Conservation (phyloP, 345 rosid genomes). For the Viola odorata region DNA sequence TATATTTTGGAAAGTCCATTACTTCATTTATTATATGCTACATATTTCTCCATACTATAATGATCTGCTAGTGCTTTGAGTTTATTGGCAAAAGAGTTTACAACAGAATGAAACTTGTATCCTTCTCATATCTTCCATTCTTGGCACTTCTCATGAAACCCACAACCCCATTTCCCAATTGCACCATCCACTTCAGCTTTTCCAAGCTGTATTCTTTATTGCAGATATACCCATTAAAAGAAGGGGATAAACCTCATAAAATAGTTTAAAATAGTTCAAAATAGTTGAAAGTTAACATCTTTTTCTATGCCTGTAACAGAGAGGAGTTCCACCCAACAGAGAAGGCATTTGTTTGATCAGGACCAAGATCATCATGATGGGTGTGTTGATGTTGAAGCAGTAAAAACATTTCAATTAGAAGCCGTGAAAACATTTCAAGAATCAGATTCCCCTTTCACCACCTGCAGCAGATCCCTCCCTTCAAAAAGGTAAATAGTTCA, state of each 20-base stretch:
- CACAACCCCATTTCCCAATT: neutral
- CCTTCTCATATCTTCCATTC: conserved; percentile 27
- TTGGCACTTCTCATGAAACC: conserved; percentile 32
- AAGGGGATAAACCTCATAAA: too few species aligned
- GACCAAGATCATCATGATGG: conserved; percentile 19
- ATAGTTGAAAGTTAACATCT: too few species aligned
- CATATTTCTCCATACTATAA: neutral
- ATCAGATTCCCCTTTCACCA: conserved; percentile 35
- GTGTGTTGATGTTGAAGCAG: conserved; percentile 32
- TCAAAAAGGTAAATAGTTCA: conserved; percentile 36
- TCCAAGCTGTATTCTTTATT: too few species aligned
- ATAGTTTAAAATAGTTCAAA: too few species aligned
- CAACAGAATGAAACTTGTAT: conserved; percentile 12
- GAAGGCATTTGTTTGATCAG: conserved; percentile 32
- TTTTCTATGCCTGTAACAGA: conserved; percentile 18
- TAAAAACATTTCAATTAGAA: conserved; percentile 30
- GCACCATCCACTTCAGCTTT: too few species aligned
- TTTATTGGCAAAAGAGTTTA: conserved; percentile 27
- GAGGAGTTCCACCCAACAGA: conserved; percentile 23
- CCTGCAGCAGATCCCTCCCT: conserved; percentile 14
- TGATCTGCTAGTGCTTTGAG: too few species aligned
- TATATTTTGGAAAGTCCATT: conserved; percentile 21
- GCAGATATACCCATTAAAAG: too few species aligned
- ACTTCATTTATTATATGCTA: conserved; percentile 33
- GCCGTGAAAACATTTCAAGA: conserved; percentile 35